Conservation (phyloP, 2,329 filamentous ascomycete genomes). For the Chrysoporthe austroafricana region DNA sequence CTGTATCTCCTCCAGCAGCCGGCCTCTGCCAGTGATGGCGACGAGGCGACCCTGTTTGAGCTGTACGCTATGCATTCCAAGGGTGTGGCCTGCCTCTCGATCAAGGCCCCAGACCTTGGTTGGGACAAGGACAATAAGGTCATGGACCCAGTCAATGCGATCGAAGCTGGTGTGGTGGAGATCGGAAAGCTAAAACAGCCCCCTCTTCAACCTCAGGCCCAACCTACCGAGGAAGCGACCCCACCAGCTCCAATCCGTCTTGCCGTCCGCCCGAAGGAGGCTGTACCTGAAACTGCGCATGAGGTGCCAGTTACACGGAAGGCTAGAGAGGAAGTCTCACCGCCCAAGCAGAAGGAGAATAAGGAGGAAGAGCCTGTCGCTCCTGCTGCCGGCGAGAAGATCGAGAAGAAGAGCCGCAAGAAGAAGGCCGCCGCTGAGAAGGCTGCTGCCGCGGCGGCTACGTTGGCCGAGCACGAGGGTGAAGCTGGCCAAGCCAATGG, state of each 20-base stretch:
- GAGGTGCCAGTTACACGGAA: conserved; percentile 38
- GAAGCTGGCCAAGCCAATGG: conserved; percentile 46
- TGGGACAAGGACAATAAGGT: conserved; percentile 93
- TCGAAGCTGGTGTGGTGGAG: conserved; percentile 72
- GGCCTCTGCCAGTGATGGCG: conserved; percentile 63
- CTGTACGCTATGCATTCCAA: conserved; percentile 97
- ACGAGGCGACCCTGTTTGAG: conserved; percentile 83
- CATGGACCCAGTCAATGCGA: conserved; percentile 75
- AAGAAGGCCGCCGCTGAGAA: conserved; percentile 66
- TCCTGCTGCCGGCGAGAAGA: conserved; percentile 53
- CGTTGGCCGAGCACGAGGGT: conserved; percentile 44
- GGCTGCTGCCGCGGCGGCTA: conserved; percentile 46
- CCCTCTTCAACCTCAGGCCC: conserved; percentile 50
- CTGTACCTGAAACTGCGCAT: conserved; percentile 27
- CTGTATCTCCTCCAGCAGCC: conserved; percentile 82
- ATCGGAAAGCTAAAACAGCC: conserved; percentile 69
- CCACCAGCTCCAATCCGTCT: conserved; percentile 38
- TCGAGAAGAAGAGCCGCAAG: conserved; percentile 65
- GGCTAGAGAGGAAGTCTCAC: conserved; percentile 35
- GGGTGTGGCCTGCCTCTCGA: conserved; percentile 85
- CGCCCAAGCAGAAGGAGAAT: conserved; percentile 48
- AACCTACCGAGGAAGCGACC: conserved; percentile 40
- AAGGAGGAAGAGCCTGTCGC: conserved; percentile 53
- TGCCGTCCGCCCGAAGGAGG: conserved; percentile 38
- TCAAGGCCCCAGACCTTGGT: conserved; percentile 87